A percentile compares a stretch with the other conserved stretches of the same genome.
Evolutionary conservation across 139 green algal species (phyloP).

Genomic region (Chlorella sp.): DNA sequence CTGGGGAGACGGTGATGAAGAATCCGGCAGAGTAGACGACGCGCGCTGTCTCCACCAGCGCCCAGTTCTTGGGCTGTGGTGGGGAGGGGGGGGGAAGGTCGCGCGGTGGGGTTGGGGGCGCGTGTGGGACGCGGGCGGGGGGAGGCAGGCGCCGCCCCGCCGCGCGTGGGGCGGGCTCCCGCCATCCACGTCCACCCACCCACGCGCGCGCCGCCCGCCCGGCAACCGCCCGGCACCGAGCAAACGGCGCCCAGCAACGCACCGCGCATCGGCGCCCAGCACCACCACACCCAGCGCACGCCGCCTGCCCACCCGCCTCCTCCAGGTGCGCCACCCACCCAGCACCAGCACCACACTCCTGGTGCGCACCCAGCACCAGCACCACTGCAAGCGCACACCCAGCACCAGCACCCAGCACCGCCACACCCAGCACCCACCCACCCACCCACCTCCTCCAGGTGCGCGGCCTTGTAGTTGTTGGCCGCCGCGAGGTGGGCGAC

Average conservation of each 20-base stretch:
- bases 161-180: neutral
- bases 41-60: constrained; percentile 82
- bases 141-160: no score
- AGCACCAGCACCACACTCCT: no score
- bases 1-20: constrained; percentile 96
- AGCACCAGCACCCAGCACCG: neutral
- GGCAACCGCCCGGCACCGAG: no score
- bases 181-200: neutral
- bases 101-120: neutral
- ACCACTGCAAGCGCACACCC: neutral
- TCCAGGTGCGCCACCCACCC: no score
- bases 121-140: no score
- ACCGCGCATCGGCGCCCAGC: neutral
- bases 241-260: no score
- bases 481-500: constrained; percentile 96
- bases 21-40: constrained; percentile 96
- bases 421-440: neutral
- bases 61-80: constrained; percentile 76
- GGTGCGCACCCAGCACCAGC: neutral
- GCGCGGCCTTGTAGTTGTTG: constrained; percentile 97
- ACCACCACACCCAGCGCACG: no score
- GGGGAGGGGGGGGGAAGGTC: constrained; percentile 14
- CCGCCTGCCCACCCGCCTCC: no score
- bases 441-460: neutral
- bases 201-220: neutral